Evolutionary conservation across 2,329 filamentous ascomycete genomes (phyloP).

Genomic region (Corynespora cassiicola): DNA sequence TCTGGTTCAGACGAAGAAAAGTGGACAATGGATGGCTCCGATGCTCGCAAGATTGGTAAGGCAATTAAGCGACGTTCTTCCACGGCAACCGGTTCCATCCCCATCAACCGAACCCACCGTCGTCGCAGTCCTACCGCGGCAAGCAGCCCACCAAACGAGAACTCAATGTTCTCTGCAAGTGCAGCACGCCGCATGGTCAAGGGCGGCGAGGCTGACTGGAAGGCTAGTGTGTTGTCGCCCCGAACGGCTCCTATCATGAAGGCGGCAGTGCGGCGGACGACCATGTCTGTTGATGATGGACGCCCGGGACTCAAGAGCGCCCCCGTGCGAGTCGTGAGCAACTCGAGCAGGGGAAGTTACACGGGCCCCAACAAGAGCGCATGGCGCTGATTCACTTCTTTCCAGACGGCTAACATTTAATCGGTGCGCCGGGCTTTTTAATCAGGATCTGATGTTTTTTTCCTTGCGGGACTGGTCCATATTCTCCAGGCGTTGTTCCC

Average conservation of each 20-base stretch:
- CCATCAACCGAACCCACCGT: slow-evolving; percentile 52
- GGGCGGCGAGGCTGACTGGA: slow-evolving; percentile 62
- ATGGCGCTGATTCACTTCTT: slow-evolving; percentile 34
- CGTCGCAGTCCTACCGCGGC: slow-evolving; percentile 61
- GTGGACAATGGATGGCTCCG: slow-evolving; percentile 56
- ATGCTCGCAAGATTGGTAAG: slow-evolving; percentile 61
- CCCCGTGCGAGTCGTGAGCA: slow-evolving; percentile 41
- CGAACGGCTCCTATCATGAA: slow-evolving; percentile 66
- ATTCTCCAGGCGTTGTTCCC: slow-evolving; percentile 5
- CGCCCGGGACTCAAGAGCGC: slow-evolving; percentile 33
- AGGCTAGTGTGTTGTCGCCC: slow-evolving; percentile 66
- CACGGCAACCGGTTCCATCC: slow-evolving; percentile 47
- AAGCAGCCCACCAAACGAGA: slow-evolving; percentile 62
- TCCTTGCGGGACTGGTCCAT: too few species aligned
- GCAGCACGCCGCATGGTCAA: slow-evolving; percentile 72
- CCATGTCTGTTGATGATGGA: slow-evolving; percentile 41
- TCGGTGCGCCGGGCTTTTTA: slow-evolving; percentile 6
- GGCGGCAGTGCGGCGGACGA: slow-evolving; percentile 46
- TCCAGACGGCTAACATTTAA: slow-evolving; percentile 10
- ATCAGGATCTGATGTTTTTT: not conserved
- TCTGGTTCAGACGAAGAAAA: slow-evolving; percentile 57
- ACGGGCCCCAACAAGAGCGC: slow-evolving; percentile 36
- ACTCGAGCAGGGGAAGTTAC: slow-evolving; percentile 37
- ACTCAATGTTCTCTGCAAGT: slow-evolving; percentile 67
- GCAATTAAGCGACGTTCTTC: slow-evolving; percentile 64